Conservation (phyloP, 2,329 filamentous ascomycete species). For the Ceratocystis variospora region DNA sequence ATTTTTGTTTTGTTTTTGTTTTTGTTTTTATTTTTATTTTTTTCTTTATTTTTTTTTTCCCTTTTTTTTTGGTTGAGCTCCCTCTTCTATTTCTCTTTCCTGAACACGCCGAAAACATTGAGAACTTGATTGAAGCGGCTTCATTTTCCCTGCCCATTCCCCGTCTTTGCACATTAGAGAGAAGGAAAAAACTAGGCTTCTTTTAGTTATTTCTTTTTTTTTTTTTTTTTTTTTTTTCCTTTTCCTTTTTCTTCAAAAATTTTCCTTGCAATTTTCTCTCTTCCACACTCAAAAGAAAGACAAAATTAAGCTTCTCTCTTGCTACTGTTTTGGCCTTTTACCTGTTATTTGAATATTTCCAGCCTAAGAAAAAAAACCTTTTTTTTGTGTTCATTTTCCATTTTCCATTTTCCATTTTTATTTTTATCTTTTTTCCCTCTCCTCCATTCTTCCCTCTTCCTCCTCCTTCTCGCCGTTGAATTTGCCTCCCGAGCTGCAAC, state of each 20-base stretch:
- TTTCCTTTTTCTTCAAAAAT: neutral
- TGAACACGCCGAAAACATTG: no score
- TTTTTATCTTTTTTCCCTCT: neutral
- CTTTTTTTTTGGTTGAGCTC: neutral
- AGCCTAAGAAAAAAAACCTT: constrained; percentile 6
- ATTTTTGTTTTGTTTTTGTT: no score
- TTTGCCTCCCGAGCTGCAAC: constrained; percentile 37
- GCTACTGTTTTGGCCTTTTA: neutral
- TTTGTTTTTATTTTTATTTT: no score
- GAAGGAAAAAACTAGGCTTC: no score
- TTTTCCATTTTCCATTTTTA: constrained; percentile 17
- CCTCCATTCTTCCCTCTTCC: constrained; percentile 15
- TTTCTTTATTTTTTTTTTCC: neutral
- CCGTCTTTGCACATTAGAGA: no score
- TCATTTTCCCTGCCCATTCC: no score
- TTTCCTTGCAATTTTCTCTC: neutral
- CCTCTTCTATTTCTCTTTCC: neutral
- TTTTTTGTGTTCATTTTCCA: constrained; percentile 18
- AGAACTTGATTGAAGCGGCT: no score
- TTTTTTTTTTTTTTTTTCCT: neutral
- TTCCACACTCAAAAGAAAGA: neutral
- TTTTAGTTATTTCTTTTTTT: neutral
- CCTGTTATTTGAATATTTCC: neutral
- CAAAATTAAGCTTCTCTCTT: neutral
- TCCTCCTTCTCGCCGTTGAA: no score